These are phyloP conservation scores for Ophiosphaerella narmari DNA, from an alignment of 2,329 filamentous ascomycete genomes.

Conservation along the genomic window DNA sequence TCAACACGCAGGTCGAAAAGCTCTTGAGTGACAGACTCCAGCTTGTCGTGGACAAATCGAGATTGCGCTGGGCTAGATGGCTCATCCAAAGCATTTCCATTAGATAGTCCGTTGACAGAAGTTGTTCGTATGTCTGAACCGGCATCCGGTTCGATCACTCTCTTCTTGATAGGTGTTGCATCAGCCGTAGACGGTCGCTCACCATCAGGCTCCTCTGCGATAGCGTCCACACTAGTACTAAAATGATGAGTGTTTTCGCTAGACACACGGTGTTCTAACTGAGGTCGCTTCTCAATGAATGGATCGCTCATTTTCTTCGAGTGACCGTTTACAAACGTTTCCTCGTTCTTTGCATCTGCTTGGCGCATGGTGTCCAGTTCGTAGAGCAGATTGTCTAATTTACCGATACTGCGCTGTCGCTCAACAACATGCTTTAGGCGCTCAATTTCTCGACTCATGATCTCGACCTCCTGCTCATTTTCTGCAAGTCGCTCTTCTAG, in stretches of 20 bases:
- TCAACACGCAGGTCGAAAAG: conserved; percentile 87
- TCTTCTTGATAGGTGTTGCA: conserved; percentile 9
- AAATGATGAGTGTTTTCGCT: conserved; percentile 36
- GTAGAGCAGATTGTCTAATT: conserved; percentile 88
- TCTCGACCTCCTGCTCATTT: conserved; percentile 90
- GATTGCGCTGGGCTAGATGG: conserved; percentile 77
- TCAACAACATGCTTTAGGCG: conserved; percentile 93
- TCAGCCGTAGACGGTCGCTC: conserved; percentile 38
- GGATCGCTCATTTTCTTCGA: conserved; percentile 38
- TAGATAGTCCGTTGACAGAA: conserved; percentile 20
- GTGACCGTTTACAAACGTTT: conserved; percentile 42
- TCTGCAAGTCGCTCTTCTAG: conserved; percentile 94
- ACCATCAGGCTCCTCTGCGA: conserved; percentile 42
- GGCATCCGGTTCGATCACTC: conserved; percentile 17
- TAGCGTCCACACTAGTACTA: conserved; percentile 39
- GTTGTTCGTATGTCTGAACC: conserved; percentile 19
- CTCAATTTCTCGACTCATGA: conserved; percentile 97
- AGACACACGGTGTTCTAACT: conserved; percentile 25
- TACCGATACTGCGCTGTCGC: conserved; percentile 90
- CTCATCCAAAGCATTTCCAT: conserved; percentile 46
- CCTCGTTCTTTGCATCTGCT: conserved; percentile 39
- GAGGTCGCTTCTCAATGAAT: conserved; percentile 36
- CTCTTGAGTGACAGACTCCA: conserved; percentile 89
- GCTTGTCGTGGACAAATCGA: conserved; percentile 86
- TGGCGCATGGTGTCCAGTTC: conserved; percentile 73